Evolutionary conservation across 371 early-diverging fungal genomes (phyloP).

Genomic region (Entomophthora muscae): DNA sequence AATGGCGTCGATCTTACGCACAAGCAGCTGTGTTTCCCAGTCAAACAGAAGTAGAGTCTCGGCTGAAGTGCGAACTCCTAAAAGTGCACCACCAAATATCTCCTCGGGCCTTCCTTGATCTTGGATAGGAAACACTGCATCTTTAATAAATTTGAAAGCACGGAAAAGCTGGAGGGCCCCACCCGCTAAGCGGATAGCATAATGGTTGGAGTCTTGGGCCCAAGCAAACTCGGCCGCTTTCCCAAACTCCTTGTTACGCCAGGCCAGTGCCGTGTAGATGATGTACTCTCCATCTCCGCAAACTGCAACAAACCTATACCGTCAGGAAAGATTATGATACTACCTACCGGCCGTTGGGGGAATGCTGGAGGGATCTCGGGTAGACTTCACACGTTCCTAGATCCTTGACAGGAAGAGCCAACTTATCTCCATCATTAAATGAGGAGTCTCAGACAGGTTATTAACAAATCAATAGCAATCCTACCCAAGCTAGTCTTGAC

Average conservation of each 20-base stretch:
- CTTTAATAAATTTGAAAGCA: constrained; percentile 74
- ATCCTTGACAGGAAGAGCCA: constrained; percentile 75
- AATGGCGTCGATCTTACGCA: constrained; percentile 86
- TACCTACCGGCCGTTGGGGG: constrained; percentile 70
- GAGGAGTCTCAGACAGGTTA: constrained; percentile 29
- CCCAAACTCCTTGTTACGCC: constrained; percentile 98
- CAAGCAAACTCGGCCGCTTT: constrained; percentile 90
- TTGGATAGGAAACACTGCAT: constrained; percentile 8
- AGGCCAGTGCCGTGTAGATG: constrained; percentile 96
- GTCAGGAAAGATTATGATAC: not conserved
- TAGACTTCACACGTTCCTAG: constrained; percentile 95
- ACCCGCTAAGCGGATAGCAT: constrained; percentile 86
- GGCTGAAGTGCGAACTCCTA: constrained; percentile 64
- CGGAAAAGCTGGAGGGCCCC: constrained; percentile 75
- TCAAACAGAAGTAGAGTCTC: constrained; percentile 78
- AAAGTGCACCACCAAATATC: constrained; percentile 82
- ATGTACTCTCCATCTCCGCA: constrained; percentile 98
- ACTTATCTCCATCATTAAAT: constrained; percentile 80
- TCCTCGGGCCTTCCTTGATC: constrained; percentile 34
- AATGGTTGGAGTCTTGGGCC: constrained; percentile 87
- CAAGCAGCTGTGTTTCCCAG: constrained; percentile 82
- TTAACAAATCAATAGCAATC: not conserved
- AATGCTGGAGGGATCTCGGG: constrained; percentile 89
- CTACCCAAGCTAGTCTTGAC: constrained; percentile 54
- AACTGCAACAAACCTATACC: constrained; percentile 79